These are phyloP conservation scores for Aspergillus neoniger DNA, from an alignment of 2,329 filamentous ascomycete species.

Conservation along the genomic window DNA sequence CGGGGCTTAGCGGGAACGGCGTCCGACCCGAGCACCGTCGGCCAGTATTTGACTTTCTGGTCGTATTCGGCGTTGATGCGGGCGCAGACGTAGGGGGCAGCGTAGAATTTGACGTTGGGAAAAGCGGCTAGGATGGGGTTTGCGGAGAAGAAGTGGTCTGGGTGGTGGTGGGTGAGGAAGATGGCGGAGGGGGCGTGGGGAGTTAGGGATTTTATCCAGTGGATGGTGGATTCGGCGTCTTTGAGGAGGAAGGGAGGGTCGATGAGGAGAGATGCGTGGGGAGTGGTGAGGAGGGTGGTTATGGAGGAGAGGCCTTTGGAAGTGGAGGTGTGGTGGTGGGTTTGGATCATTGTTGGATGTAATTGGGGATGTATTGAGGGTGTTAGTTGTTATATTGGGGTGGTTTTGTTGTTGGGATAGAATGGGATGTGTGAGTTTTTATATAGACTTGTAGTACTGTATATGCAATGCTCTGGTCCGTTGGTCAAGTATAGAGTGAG, in stretches of 20 bases:
- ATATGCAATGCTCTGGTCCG: too few relatives aligned
- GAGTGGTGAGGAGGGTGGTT: constrained; percentile 21
- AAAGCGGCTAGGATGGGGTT: constrained; percentile 35
- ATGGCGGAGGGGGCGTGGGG: constrained; percentile 30
- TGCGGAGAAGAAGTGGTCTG: constrained; percentile 37
- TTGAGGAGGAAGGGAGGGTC: constrained; percentile 37
- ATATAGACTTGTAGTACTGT: too few relatives aligned
- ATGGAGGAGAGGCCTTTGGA: constrained; percentile 31
- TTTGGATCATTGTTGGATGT: constrained; percentile 12
- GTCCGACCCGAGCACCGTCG: constrained; percentile 28
- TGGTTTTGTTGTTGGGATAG: too few relatives aligned
- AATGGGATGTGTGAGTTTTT: too few relatives aligned
- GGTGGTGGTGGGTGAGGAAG: constrained; percentile 40
- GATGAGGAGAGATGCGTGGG: constrained; percentile 23
- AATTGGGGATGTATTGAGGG: neutral
- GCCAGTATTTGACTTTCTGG: constrained; percentile 37
- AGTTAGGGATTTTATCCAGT: constrained; percentile 30
- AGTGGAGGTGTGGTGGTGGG: constrained; percentile 19
- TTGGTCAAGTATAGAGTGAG: too few relatives aligned
- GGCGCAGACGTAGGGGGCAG: constrained; percentile 30
- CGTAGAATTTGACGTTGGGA: constrained; percentile 24
- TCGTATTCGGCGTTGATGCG: constrained; percentile 39
- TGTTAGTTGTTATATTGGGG: too few relatives aligned
- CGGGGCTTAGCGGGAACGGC: constrained; percentile 29
- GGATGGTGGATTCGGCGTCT: constrained; percentile 31